These are phyloP conservation scores for Russula foetens DNA, from an alignment of 768 basidiomycete genomes.

Conservation along the genomic window DNA sequence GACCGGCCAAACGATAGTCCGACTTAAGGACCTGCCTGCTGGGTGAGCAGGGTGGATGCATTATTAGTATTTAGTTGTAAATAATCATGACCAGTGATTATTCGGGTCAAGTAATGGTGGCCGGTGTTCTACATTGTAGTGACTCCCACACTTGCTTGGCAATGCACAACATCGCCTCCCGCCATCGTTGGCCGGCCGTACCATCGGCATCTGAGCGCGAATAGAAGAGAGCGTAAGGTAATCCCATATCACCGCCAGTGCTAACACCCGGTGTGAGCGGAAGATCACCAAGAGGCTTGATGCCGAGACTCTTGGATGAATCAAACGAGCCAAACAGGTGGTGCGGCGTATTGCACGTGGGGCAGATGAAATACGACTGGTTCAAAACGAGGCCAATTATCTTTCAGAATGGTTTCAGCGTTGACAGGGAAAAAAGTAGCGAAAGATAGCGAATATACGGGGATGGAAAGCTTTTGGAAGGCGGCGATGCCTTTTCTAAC, in stretches of 20 bases:
- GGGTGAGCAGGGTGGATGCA: not conserved
- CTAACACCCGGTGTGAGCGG: constrained; percentile 76
- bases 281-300: constrained; percentile 69
- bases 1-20: not conserved
- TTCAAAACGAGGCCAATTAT: constrained; percentile 85
- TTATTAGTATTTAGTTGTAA: too few species aligned
- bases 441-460: constrained; percentile 41
- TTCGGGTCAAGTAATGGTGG: not conserved
- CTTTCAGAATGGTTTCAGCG: constrained; percentile 31
- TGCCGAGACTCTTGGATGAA: constrained; percentile 43
- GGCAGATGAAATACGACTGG: constrained; percentile 76
- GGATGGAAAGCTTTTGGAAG: constrained; percentile 83
- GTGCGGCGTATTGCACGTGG: constrained; percentile 56
- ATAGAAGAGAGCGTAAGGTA: constrained; percentile 38
- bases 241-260: constrained; percentile 58
- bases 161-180: constrained; percentile 25
- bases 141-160: constrained; percentile 28
- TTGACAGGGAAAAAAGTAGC: not conserved
- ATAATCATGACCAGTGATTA: not conserved
- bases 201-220: constrained; percentile 2
- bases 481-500: constrained; percentile 89
- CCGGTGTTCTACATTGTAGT: not conserved
- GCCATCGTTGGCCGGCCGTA: constrained; percentile 18
- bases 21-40: not conserved
- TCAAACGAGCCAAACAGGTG: constrained; percentile 65